Conservation (phyloP, 2,329 filamentous ascomycete species). For the Cladosporium austrohemisphaericum region DNA sequence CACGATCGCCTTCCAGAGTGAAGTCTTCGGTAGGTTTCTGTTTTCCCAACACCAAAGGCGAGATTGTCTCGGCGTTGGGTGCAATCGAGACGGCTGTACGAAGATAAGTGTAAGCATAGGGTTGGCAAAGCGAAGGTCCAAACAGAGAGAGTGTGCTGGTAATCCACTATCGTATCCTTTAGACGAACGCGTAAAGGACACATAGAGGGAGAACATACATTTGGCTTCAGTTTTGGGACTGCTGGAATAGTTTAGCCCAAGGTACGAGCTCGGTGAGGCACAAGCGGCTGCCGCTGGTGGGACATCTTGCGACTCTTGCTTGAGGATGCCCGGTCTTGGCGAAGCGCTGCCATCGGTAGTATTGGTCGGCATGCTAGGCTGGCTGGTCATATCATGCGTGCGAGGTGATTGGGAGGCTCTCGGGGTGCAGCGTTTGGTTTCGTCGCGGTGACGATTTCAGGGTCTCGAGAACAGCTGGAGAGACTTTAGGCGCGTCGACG, state of each 20-base stretch:
- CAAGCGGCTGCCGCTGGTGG: constrained; percentile 9
- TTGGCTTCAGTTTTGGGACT: constrained; percentile 24
- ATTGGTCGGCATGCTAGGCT: constrained; percentile 1
- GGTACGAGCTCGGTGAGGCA: constrained; percentile 29
- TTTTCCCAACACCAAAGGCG: constrained; percentile 44
- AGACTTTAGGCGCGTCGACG: too few relatives aligned
- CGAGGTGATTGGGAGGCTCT: too few relatives aligned
- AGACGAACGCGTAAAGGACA: too few relatives aligned
- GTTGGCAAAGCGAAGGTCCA: not conserved
- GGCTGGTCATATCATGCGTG: not conserved
- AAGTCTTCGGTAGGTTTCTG: constrained; percentile 44
- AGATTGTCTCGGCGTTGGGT: constrained; percentile 42
- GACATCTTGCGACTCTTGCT: constrained; percentile 20
- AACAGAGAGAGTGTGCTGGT: not conserved
- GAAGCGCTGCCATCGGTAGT: constrained; percentile 10
- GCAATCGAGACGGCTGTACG: constrained; percentile 45
- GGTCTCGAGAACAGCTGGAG: too few relatives aligned
- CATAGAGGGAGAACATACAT: constrained; percentile 27
- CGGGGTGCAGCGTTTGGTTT: too few relatives aligned
- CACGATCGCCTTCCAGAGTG: constrained; percentile 34
- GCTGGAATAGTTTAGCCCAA: constrained; percentile 20
- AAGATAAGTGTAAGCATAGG: not conserved
- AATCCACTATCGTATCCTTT: too few relatives aligned
- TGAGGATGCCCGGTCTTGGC: constrained; percentile 20
- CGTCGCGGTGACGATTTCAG: too few relatives aligned